Conservation (phyloP, 495 filamentous ascomycete genomes). For the Alectoria sarmentosa region DNA sequence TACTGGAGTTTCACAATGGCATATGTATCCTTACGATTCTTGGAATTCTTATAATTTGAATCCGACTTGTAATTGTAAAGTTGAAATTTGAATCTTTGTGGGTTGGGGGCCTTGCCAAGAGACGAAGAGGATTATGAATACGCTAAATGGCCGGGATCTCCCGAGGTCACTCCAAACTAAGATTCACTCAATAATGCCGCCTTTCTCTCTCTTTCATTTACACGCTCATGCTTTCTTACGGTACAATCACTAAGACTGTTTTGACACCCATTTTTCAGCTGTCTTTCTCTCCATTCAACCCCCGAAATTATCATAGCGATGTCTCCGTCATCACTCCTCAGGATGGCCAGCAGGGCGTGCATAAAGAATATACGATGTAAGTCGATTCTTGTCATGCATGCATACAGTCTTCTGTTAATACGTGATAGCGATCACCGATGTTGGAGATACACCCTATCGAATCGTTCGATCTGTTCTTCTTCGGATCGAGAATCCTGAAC, state of each 20-base stretch:
- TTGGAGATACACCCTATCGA: conserved; percentile 58
- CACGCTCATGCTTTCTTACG: neutral
- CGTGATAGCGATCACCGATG: conserved; percentile 46
- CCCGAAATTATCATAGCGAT: conserved; percentile 24
- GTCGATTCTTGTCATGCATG: conserved; percentile 11
- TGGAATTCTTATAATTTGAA: no score
- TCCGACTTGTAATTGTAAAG: no score
- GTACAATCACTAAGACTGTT: neutral
- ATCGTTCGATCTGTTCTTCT: conserved; percentile 53
- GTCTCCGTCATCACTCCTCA: conserved; percentile 38
- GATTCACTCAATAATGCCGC: neutral
- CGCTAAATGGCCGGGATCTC: neutral
- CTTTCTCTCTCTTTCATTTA: conserved; percentile 1
- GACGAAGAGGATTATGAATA: no score
- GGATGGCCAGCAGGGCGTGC: conserved; percentile 39
- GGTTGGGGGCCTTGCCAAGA: no score
- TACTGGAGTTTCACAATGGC: no score
- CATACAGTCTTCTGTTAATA: neutral
- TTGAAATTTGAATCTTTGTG: no score
- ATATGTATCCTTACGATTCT: no score
- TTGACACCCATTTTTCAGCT: neutral
- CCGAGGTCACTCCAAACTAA: neutral
- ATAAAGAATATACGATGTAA: conserved; percentile 42
- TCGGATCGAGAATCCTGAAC: conserved; percentile 57
- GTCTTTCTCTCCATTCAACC: neutral